Evolutionary conservation across 1,284 basidiomycete genomes (phyloP).

Genomic region (Apiotrichum akiyoshidainum): DNA sequence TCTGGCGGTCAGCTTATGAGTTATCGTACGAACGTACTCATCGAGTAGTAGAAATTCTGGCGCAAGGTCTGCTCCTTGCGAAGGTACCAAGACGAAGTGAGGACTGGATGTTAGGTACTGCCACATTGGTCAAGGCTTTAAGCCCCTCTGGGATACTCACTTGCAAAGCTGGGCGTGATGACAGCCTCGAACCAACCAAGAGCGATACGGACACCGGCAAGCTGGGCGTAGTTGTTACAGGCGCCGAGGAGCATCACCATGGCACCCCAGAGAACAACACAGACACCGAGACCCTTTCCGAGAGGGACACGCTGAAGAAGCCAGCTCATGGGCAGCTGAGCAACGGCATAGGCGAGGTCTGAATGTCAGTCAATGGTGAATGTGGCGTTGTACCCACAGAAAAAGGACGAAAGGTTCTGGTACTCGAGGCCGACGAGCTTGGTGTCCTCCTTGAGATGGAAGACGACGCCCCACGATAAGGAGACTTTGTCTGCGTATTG

Average conservation of each 20-base stretch:
- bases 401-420: conserved; percentile 20
- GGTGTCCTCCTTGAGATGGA: conserved; percentile 33
- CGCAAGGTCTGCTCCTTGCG: conserved; percentile 22
- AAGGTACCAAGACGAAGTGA: conserved; percentile 31
- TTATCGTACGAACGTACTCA: conserved; percentile 18
- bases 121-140: too few relatives aligned
- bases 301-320: conserved; percentile 30
- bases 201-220: conserved; percentile 19
- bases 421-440: conserved; percentile 29
- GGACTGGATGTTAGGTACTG: conserved; percentile 4
- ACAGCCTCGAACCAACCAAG: conserved; percentile 34
- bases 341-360: conserved; percentile 26
- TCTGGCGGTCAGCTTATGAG: conserved; percentile 8
- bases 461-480: conserved; percentile 15
- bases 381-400: conserved; percentile 4
- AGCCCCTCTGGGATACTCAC: conserved; percentile 4
- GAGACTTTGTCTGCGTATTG: conserved; percentile 3
- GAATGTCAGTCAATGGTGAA: neutral
- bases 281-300: conserved; percentile 22
- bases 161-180: conserved; percentile 33
- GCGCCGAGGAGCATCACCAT: conserved; percentile 27
- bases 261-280: conserved; percentile 26
- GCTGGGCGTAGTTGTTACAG: conserved; percentile 29
- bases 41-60: conserved; percentile 26
- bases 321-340: conserved; percentile 33